A percentile compares a stretch with the other conserved stretches of the same genome.
phyloP scores from a whole-genome alignment of 306 rosid genomes.

The Gleditsia sinensis region DNA sequence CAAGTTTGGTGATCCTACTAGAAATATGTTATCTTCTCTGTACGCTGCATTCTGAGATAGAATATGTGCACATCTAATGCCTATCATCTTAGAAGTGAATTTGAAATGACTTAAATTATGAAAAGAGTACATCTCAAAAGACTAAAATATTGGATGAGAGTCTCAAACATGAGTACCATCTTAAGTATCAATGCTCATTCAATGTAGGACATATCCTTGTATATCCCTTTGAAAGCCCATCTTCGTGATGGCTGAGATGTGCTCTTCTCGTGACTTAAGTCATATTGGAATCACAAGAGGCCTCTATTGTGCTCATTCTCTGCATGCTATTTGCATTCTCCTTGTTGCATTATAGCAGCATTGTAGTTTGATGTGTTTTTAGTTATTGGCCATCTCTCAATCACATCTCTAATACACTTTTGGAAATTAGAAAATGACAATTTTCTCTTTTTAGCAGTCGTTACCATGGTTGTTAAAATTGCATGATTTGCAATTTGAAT shows the following conservation, averaged over 20 bases:
- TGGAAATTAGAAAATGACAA: neutral
- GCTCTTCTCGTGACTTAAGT: too few species aligned
- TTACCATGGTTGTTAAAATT: too few species aligned
- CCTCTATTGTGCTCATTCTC: neutral
- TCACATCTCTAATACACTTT: neutral
- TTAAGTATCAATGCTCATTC: too few species aligned
- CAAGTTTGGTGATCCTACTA: neutral
- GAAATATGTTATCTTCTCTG: neutral
- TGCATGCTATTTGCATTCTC: neutral
- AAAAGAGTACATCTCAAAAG: too few species aligned
- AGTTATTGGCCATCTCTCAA: neutral
- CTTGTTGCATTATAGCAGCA: neutral
- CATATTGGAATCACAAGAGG: too few species aligned
- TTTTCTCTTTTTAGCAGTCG: neutral
- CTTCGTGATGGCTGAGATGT: too few species aligned
- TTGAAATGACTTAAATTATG: too few species aligned
- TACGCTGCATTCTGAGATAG: neutral
- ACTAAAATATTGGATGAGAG: too few species aligned
- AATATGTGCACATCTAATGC: neutral
- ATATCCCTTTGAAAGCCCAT: too few species aligned
- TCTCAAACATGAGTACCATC: too few species aligned
- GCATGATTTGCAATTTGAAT: too few species aligned
- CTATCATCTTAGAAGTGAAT: neutral
- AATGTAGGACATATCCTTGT: too few species aligned
- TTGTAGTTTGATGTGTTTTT: neutral